These are phyloP conservation scores for Hirsutella thompsonii DNA, from an alignment of 2,329 filamentous ascomycete genomes.

Conservation along the genomic window DNA sequence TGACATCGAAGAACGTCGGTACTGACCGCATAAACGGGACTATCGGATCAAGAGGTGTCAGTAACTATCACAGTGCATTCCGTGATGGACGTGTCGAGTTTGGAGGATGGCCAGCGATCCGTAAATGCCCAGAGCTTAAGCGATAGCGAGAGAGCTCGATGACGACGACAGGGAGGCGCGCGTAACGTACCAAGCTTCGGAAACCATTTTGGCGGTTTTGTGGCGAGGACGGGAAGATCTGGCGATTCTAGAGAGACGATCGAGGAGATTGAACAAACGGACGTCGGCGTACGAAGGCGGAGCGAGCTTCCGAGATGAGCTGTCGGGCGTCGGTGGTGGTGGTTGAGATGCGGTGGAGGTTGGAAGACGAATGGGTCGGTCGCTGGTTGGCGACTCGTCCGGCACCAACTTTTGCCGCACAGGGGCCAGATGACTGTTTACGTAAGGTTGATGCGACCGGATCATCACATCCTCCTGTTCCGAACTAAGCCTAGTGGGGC, in stretches of 20 bases:
- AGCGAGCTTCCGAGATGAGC: slow-evolving; percentile 14
- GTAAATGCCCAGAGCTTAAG: slow-evolving; percentile 15
- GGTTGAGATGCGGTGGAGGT: slow-evolving; percentile 17
- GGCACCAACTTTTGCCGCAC: slow-evolving; percentile 9
- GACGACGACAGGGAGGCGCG: slow-evolving; percentile 17
- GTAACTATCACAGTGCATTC: not conserved
- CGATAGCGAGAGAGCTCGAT: slow-evolving; percentile 12
- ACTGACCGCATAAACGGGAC: slow-evolving; percentile 99
- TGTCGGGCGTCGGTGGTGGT: slow-evolving; percentile 6
- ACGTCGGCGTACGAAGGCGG: slow-evolving; percentile 6
- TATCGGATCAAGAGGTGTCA: slow-evolving; percentile 25
- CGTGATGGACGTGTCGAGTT: not conserved
- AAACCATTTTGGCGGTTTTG: slow-evolving; percentile 50
- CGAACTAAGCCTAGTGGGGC: not conserved
- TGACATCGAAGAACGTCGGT: slow-evolving; percentile 18
- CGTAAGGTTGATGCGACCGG: slow-evolving; percentile 13
- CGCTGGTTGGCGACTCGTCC: slow-evolving; percentile 23
- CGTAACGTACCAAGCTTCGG: slow-evolving; percentile 68
- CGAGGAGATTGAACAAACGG: not conserved
- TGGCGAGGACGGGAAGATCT: slow-evolving; percentile 8
- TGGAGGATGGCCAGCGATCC: not conserved
- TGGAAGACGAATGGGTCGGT: slow-evolving; percentile 21
- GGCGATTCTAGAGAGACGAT: slow-evolving; percentile 6
- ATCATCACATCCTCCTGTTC: slow-evolving; percentile 1
- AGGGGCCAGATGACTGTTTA: slow-evolving; percentile 9